A percentile compares a stretch with the other conserved stretches of the same genome.
These are phyloP conservation scores for Circinella umbellata DNA, from an alignment of 371 early-diverging fungal genomes.

Conservation along the genomic window DNA sequence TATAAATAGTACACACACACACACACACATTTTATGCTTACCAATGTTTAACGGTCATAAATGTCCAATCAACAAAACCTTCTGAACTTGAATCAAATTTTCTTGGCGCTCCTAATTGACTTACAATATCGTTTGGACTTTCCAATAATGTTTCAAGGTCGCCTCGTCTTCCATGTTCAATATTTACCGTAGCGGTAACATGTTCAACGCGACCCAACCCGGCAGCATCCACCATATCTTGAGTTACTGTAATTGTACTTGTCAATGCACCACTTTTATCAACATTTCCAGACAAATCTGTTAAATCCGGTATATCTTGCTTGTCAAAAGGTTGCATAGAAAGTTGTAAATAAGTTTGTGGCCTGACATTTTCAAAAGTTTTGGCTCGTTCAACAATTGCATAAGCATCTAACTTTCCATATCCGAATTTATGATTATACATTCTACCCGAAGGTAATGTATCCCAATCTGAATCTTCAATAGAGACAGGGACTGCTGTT, in stretches of 20 bases:
- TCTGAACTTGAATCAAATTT: constrained; percentile 63
- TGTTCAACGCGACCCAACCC: constrained; percentile 76
- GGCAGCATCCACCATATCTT: constrained; percentile 45
- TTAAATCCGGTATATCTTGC: constrained; percentile 42
- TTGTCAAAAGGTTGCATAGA: constrained; percentile 13
- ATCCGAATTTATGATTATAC: constrained; percentile 92
- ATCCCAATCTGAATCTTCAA: constrained; percentile 68
- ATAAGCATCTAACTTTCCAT: constrained; percentile 86
- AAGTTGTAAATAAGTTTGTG: constrained; percentile 59
- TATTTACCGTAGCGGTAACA: constrained; percentile 80
- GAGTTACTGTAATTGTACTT: constrained; percentile 39
- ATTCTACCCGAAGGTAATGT: constrained; percentile 66
- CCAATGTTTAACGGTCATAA: constrained; percentile 97
- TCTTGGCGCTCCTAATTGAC: constrained; percentile 72
- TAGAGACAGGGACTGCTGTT: constrained; percentile 76
- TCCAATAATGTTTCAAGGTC: constrained; percentile 79
- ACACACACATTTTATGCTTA: constrained; percentile 24
- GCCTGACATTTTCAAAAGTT: constrained; percentile 57
- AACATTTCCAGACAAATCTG: constrained; percentile 24
- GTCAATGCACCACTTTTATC: constrained; percentile 26
- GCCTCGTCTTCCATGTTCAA: constrained; percentile 80
- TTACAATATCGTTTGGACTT: constrained; percentile 73
- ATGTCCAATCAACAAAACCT: constrained; percentile 90
- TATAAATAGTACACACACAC: too few species aligned
- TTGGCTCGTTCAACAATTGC: constrained; percentile 78